These are phyloP conservation scores for Metschnikowia shivogae DNA, from an alignment of 805 yeast genomes.

Conservation along the genomic window DNA sequence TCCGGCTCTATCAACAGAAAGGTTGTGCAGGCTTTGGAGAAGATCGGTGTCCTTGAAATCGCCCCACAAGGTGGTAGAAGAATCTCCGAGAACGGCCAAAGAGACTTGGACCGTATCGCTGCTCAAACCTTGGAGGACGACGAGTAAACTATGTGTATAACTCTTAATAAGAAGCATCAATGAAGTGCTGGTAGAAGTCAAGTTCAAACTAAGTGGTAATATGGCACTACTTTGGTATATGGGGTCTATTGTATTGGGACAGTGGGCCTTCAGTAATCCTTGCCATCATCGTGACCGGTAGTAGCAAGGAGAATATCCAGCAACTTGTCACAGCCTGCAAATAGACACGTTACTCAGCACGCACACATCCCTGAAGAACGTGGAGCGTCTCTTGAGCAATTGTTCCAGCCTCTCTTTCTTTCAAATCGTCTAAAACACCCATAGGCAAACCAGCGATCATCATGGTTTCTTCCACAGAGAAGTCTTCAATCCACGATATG, in stretches of 20 bases:
- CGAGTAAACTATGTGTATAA: constrained; percentile 23
- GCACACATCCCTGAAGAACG: background rate
- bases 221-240: too few relatives aligned
- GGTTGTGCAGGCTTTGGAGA: constrained; percentile 96
- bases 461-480: constrained; percentile 54
- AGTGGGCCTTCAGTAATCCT: too few relatives aligned
- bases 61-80: constrained; percentile 99
- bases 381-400: constrained; percentile 7
- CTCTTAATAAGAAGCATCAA: constrained; percentile 17
- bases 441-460: constrained; percentile 50
- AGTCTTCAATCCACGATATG: constrained; percentile 44
- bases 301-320: too few relatives aligned
- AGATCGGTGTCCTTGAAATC: constrained; percentile 94
- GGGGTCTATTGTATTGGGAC: too few relatives aligned
- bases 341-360: background rate
- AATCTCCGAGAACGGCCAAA: constrained; percentile 98
- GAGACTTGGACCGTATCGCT: constrained; percentile 99
- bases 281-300: too few relatives aligned
- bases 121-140: constrained; percentile 97
- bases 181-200: background rate
- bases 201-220: background rate
- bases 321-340: too few relatives aligned
- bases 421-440: constrained; percentile 36
- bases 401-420: constrained; percentile 19
- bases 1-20: constrained; percentile 99